Evolutionary conservation across 2,329 filamentous ascomycete species (phyloP).

Genomic region (Diaporthe ampelina): DNA sequence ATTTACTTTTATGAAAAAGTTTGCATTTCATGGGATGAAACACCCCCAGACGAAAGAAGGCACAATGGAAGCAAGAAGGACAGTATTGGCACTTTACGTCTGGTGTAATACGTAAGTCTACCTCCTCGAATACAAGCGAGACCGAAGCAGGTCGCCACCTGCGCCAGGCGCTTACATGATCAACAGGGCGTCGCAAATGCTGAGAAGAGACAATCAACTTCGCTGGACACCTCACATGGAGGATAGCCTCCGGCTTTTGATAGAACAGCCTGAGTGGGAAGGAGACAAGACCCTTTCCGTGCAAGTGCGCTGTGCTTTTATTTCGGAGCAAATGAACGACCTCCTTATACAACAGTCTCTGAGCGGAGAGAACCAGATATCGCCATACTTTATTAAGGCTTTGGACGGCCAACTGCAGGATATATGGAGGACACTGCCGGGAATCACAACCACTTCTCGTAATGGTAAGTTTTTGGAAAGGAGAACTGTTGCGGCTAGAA

Average conservation of each 20-base stretch:
- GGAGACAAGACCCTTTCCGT: constrained; percentile 64
- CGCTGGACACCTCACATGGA: constrained; percentile 72
- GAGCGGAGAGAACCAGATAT: constrained; percentile 41
- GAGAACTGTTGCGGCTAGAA: too few species aligned
- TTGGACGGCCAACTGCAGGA: constrained; percentile 47
- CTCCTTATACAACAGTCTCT: constrained; percentile 35
- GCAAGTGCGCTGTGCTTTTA: constrained; percentile 57
- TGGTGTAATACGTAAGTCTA: constrained; percentile 54
- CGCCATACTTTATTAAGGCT: constrained; percentile 45
- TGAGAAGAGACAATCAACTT: constrained; percentile 64
- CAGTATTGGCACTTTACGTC: constrained; percentile 62
- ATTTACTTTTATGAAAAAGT: constrained; percentile 51
- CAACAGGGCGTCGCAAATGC: constrained; percentile 46
- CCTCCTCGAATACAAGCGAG: neutral
- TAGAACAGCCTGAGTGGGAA: constrained; percentile 59
- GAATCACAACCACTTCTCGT: constrained; percentile 36
- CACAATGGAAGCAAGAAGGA: constrained; percentile 65
- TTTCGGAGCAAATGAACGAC: constrained; percentile 52
- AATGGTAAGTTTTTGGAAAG: constrained; percentile 43
- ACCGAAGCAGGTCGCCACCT: neutral
- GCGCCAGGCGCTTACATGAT: constrained; percentile 7
- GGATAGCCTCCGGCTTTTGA: constrained; percentile 64
- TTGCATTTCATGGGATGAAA: constrained; percentile 26
- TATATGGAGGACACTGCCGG: constrained; percentile 45
- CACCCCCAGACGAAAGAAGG: constrained; percentile 48